Evolutionary conservation across 1,139 yeast species (phyloP).

Genomic region (Geotrichum carabidarum): DNA sequence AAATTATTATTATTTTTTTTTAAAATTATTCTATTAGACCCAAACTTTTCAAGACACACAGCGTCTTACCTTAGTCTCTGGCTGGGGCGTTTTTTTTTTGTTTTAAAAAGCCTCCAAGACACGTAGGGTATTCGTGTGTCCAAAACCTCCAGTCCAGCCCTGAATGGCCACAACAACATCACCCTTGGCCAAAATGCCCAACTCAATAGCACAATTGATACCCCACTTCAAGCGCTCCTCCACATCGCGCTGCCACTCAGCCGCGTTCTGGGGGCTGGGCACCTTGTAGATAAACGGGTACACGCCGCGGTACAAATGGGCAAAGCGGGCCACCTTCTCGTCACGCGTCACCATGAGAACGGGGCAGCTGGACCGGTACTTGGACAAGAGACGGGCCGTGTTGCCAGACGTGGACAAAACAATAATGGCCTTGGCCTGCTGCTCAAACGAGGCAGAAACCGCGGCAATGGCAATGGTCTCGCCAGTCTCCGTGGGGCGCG

Average conservation of each 20-base stretch:
- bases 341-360: slow-evolving; percentile 97
- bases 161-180: slow-evolving; percentile 91
- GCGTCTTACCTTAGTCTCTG: neutral
- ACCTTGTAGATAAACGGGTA: slow-evolving; percentile 85
- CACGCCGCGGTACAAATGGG: slow-evolving; percentile 97
- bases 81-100: neutral
- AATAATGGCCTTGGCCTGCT: slow-evolving; percentile 92
- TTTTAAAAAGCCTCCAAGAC: slow-evolving; percentile 34
- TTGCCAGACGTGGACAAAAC: slow-evolving; percentile 92
- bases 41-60: neutral
- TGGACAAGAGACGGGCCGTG: slow-evolving; percentile 93
- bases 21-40: neutral
- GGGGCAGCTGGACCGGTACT: slow-evolving; percentile 97
- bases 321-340: slow-evolving; percentile 84
- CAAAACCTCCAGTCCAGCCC: slow-evolving; percentile 98
- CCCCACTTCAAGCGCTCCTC: slow-evolving; percentile 94
- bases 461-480: slow-evolving; percentile 98
- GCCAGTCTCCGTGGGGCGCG: slow-evolving; percentile 85
- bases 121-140: slow-evolving; percentile 98
- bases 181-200: slow-evolving; percentile 82
- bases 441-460: slow-evolving; percentile 93
- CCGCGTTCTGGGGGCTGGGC: slow-evolving; percentile 49
- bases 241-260: slow-evolving; percentile 93
- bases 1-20: neutral
- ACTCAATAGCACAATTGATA: slow-evolving; percentile 79